Evolutionary conservation across 2,329 filamentous ascomycete species (phyloP).

Genomic region (Daldinia sp.): DNA sequence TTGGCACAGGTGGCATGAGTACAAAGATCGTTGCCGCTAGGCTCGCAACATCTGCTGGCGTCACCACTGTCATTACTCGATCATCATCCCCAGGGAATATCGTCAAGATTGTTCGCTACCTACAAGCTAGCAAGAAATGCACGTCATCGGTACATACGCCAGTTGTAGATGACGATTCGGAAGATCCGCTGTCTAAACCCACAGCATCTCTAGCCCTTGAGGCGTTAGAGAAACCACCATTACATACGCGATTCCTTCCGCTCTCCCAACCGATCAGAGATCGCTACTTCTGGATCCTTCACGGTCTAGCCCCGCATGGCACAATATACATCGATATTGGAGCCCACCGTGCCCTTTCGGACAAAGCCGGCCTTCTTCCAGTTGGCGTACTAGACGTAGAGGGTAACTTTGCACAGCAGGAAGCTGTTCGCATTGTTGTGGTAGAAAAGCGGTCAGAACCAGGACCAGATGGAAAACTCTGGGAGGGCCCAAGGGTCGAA

Average conservation of each 20-base stretch:
- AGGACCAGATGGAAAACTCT: slow-evolving; percentile 57
- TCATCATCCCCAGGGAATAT: slow-evolving; percentile 96
- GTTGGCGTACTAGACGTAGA: slow-evolving; percentile 93
- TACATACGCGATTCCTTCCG: slow-evolving; percentile 94
- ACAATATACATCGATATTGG: slow-evolving; percentile 94
- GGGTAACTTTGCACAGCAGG: slow-evolving; percentile 89
- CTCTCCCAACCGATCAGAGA: slow-evolving; percentile 87
- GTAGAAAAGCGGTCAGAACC: slow-evolving; percentile 67
- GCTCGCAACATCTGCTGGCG: slow-evolving; percentile 91
- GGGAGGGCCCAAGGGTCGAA: slow-evolving; percentile 70
- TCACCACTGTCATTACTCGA: slow-evolving; percentile 94
- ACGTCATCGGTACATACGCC: slow-evolving; percentile 45
- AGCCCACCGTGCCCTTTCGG: slow-evolving; percentile 81
- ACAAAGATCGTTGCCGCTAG: slow-evolving; percentile 96
- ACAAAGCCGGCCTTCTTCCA: slow-evolving; percentile 88
- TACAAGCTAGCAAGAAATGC: slow-evolving; percentile 70
- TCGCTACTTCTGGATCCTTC: slow-evolving; percentile 95
- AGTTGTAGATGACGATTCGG: slow-evolving; percentile 48
- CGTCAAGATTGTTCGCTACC: slow-evolving; percentile 83
- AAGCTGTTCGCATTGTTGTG: slow-evolving; percentile 88
- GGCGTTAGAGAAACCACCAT: slow-evolving; percentile 63
- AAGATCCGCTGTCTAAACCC: slow-evolving; percentile 56
- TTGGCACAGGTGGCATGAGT: slow-evolving; percentile 96
- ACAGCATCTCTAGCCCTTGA: slow-evolving; percentile 58
- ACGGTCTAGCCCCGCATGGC: slow-evolving; percentile 90